phyloP scores from a whole-genome alignment of 192 early-diverging fungal genomes.

The Lobosporangium transversale region DNA sequence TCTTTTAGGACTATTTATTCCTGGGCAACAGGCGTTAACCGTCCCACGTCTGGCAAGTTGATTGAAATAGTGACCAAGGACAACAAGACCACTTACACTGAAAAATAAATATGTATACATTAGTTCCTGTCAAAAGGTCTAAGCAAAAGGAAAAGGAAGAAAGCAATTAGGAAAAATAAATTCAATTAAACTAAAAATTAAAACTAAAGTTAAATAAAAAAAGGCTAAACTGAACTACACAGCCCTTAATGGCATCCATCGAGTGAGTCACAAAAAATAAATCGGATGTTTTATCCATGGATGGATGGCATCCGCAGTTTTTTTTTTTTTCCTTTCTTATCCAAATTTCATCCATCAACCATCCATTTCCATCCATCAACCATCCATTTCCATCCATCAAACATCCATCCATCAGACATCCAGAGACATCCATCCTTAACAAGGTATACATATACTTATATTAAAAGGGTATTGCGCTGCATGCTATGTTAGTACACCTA shows the following conservation, averaged over 20 bases:
- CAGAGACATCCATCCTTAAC: no score
- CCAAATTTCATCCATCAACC: no score
- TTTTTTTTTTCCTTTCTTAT: conserved; percentile 5
- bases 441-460: no score
- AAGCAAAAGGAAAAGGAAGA: no score
- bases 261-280: conserved; percentile 7
- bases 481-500: no score
- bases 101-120: no score
- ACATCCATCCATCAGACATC: not conserved
- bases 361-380: not conserved
- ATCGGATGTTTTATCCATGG: conserved; percentile 25
- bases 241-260: conserved; percentile 16
- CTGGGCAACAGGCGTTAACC: conserved; percentile 66
- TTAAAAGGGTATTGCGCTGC: no score
- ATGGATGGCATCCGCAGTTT: conserved; percentile 16
- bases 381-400: conserved; percentile 12
- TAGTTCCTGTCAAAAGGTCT: no score
- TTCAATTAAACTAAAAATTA: no score
- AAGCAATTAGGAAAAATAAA: no score
- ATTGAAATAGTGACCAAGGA: conserved; percentile 69
- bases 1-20: conserved; percentile 57
- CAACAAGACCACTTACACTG: conserved; percentile 65
- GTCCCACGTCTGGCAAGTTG: conserved; percentile 66
- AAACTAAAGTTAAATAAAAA: no score
- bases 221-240: no score